These are phyloP conservation scores for Flaveria bidentis DNA, from an alignment of 129 eudicot genomes.

Conservation along the genomic window DNA sequence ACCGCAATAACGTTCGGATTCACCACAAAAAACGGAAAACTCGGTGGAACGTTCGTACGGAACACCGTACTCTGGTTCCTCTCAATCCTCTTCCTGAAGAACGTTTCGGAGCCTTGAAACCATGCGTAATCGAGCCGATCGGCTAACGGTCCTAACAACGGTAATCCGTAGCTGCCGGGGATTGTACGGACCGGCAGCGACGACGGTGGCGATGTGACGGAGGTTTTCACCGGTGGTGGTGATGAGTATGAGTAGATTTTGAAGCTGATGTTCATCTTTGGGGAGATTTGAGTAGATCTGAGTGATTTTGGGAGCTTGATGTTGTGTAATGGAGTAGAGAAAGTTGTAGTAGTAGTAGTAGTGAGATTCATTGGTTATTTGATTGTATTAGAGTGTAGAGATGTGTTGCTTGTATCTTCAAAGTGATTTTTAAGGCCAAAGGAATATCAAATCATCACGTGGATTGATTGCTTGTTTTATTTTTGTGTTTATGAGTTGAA, in stretches of 20 bases:
- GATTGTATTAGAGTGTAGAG: background rate
- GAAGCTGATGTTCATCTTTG: background rate
- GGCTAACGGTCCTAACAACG: constrained; percentile 49
- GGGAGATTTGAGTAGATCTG: background rate
- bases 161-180: constrained; percentile 65
- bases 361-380: background rate
- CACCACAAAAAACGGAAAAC: constrained; percentile 46
- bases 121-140: constrained; percentile 60
- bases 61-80: constrained; percentile 60
- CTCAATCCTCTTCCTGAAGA: constrained; percentile 46
- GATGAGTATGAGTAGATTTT: constrained; percentile 14
- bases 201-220: constrained; percentile 20
- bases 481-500: too few relatives aligned
- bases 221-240: constrained; percentile 29
- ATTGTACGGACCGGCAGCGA: constrained; percentile 41
- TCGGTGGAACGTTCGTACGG: constrained; percentile 75
- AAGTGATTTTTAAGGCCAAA: background rate
- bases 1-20: constrained; percentile 61
- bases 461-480: background rate
- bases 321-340: background rate
- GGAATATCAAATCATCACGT: background rate
- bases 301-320: background rate
- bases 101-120: constrained; percentile 46
- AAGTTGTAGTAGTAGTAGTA: background rate
- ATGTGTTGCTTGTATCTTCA: background rate